Percentiles rank a stretch among this genome's conserved stretches.
phyloP scores from a whole-genome alignment of 306 rosid species.

The Oemleria cerasiformis region DNA sequence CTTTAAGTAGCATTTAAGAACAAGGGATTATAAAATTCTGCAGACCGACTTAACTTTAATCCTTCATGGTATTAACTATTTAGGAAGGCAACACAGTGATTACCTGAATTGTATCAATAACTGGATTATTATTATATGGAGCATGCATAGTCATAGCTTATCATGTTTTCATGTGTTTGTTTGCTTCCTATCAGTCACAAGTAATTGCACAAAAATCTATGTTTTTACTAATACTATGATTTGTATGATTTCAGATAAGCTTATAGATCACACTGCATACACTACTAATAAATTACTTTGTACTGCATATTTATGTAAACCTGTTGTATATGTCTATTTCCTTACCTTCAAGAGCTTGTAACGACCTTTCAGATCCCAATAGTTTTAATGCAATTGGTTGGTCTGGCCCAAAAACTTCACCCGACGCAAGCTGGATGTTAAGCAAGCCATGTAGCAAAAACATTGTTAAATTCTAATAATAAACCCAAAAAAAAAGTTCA shows the following conservation, averaged over 20 bases:
- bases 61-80: background rate
- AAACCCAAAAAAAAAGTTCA: background rate
- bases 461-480: background rate
- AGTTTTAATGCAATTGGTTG: slow-evolving; percentile 91
- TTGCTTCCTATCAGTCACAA: background rate
- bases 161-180: background rate
- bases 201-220: background rate
- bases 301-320: background rate
- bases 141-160: background rate
- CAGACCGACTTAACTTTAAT: background rate
- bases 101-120: background rate
- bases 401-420: slow-evolving; percentile 90
- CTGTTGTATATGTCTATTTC: background rate
- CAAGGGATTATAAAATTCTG: background rate
- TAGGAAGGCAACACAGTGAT: background rate
- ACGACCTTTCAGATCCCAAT: slow-evolving; percentile 86
- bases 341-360: slow-evolving; percentile 93
- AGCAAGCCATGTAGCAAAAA: slow-evolving; percentile 27
- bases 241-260: background rate
- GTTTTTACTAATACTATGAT: background rate
- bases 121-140: background rate
- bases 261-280: background rate
- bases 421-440: slow-evolving; percentile 79
- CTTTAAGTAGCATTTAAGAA: background rate
- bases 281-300: background rate